These are phyloP conservation scores for Passalora sequoiae DNA, from an alignment of 2,329 filamentous ascomycete genomes.

Conservation along the genomic window DNA sequence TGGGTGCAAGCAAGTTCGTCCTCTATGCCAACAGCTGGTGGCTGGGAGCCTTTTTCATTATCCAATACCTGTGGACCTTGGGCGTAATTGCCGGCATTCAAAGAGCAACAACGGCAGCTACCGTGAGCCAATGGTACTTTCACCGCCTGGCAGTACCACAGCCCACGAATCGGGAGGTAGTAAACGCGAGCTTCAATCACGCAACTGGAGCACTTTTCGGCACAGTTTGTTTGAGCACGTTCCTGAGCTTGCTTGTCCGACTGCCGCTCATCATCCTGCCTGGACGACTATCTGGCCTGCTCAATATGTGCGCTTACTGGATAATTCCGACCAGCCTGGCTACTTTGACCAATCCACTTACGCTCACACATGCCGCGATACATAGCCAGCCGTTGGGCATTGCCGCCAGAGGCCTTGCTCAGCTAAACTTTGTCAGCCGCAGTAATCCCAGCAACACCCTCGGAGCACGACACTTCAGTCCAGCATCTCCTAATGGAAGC, in stretches of 20 bases:
- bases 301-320: constrained; percentile 68
- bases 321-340: constrained; percentile 81
- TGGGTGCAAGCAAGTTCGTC: constrained; percentile 60
- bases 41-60: constrained; percentile 84
- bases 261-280: constrained; percentile 82
- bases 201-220: constrained; percentile 83
- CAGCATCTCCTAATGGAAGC: constrained; percentile 30
- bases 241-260: constrained; percentile 73
- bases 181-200: constrained; percentile 75
- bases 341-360: constrained; percentile 82
- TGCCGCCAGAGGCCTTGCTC: constrained; percentile 72
- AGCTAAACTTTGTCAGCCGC: constrained; percentile 74
- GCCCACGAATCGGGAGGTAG: constrained; percentile 72
- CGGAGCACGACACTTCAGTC: constrained; percentile 32
- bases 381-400: constrained; percentile 77
- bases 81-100: constrained; percentile 84
- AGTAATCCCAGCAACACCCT: constrained; percentile 67
- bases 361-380: constrained; percentile 87
- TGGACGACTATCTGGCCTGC: constrained; percentile 61
- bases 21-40: constrained; percentile 90
- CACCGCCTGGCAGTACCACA: constrained; percentile 78
- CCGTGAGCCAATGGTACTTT: constrained; percentile 98
- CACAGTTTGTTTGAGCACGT: constrained; percentile 81
- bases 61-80: constrained; percentile 94
- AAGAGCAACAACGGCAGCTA: constrained; percentile 84